Base-by-base conservation (phyloP, 768 basidiomycete genomes). In the Hirschioporus abietinus region DNA sequence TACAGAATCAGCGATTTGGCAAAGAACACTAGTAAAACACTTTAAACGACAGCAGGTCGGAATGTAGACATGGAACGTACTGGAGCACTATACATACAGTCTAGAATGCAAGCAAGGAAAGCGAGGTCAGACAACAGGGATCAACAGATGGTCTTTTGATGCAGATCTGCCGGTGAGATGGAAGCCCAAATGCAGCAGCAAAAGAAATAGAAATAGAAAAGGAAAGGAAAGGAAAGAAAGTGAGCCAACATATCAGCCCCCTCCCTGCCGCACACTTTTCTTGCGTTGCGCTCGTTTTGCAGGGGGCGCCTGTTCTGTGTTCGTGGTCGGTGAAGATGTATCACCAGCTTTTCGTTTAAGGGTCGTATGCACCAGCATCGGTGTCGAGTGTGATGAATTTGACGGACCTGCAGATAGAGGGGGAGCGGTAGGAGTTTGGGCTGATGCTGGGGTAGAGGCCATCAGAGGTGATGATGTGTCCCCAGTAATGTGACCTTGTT, bases 241-340 rank as follows among this genome's bases (percentile, higher is more conserved):
- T 15, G 20, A 18, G 4, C 30, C 24, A 25, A 26, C 25, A 75
- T 79, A 83, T 70, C 81, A 79, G 66, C 77, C 78, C n/a, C 77
- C 83, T 69, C 76, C 76, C 69, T 81, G 84, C 75, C 86, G 83
- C 35, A 58, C 66, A 71, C 81, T 80, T 70, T 80, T 80, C 79
- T 87, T 88, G 66, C 89, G 84, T 36, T 81, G 72, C 52, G 70
- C 61, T 60, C 85, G 80, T 78, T 87, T 90, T 69, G 79, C 70
- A 42, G 81, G 75, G 52, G 81, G 84, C 68, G 82, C 71, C 66
- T 73, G 81, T 64, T 84, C 81, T 69, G 74, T 78, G 64, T 78
- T 79, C 67, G 78, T 75, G 64, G 81, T 79, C 36, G 84, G 52
- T 23, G 65, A 18, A 35, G 62, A 26, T 63, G 61, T 65, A 25